Percentiles rank a stretch among this genome's conserved stretches.
Evolutionary conservation across 108 stramenopile species (phyloP).

Genomic region (Mediolabrus comicus): DNA sequence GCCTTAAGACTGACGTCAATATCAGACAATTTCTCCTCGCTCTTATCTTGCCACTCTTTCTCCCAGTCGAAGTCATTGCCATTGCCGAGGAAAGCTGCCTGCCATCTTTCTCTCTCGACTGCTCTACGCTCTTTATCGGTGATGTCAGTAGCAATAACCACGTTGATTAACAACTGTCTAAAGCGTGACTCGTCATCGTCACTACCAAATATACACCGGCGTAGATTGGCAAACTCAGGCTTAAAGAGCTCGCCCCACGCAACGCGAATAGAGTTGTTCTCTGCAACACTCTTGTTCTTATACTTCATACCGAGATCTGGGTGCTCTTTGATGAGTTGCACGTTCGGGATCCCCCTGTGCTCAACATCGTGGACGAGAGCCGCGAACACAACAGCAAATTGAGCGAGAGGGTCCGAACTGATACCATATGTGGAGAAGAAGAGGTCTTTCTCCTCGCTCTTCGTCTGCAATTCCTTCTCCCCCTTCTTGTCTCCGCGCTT

Average conservation of each 20-base stretch:
- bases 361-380: slow-evolving; percentile 54
- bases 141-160: slow-evolving; percentile 38
- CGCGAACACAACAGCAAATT: slow-evolving; percentile 43
- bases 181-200: slow-evolving; percentile 13
- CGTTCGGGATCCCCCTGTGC: slow-evolving; percentile 44
- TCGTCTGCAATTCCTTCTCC: background rate
- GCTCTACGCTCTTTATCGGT: slow-evolving; percentile 17
- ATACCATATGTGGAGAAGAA: slow-evolving; percentile 10
- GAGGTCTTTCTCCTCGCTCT: slow-evolving; percentile 1
- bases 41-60: slow-evolving; percentile 9
- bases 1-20: background rate
- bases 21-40: slow-evolving; percentile 4
- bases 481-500: background rate
- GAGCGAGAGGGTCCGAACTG: background rate
- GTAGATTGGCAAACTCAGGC: slow-evolving; percentile 21
- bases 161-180: slow-evolving; percentile 22
- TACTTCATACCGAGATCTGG: slow-evolving; percentile 14
- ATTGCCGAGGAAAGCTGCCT: background rate
- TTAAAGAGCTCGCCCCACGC: slow-evolving; percentile 30
- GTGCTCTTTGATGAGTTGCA: slow-evolving; percentile 13
- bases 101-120: slow-evolving; percentile 11
- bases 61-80: background rate
- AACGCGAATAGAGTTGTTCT: slow-evolving; percentile 41
- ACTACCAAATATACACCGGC: slow-evolving; percentile 12
- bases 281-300: slow-evolving; percentile 18